phyloP scores from a whole-genome alignment of 257 asterid genomes.

The Solanum chiquidenum region DNA sequence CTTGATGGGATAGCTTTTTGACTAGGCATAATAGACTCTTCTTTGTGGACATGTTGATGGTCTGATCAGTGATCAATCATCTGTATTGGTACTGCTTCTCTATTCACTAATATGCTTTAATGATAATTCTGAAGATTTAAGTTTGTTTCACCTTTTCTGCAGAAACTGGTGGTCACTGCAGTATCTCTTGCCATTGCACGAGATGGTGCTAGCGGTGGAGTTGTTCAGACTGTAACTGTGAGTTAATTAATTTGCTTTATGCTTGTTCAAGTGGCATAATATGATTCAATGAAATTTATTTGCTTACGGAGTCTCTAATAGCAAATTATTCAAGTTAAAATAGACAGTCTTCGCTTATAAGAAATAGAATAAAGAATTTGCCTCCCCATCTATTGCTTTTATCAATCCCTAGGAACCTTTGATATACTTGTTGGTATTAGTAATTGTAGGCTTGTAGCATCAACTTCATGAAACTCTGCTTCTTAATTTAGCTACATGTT shows the following conservation, averaged over 20 bases:
- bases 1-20: not conserved
- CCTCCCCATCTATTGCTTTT: not conserved
- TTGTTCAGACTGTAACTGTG: conserved; percentile 88
- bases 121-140: not conserved
- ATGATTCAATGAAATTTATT: not conserved
- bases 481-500: not conserved
- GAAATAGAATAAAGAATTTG: not conserved
- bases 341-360: not conserved
- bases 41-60: not conserved
- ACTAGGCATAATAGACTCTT: not conserved
- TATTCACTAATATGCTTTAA: not conserved
- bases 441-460: not conserved
- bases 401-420: not conserved
- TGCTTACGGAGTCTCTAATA: not conserved
- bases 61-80: not conserved
- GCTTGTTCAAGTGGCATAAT: not conserved
- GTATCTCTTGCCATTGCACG: conserved; percentile 99
- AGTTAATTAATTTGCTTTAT: conserved; percentile 20
- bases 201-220: conserved; percentile 98
- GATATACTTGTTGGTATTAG: not conserved
- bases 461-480: not conserved
- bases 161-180: conserved; percentile 81
- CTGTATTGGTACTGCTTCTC: not conserved
- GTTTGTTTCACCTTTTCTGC: not conserved
- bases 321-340: not conserved